phyloP scores from a whole-genome alignment of 345 rosid species.

The Balakata baccata region DNA sequence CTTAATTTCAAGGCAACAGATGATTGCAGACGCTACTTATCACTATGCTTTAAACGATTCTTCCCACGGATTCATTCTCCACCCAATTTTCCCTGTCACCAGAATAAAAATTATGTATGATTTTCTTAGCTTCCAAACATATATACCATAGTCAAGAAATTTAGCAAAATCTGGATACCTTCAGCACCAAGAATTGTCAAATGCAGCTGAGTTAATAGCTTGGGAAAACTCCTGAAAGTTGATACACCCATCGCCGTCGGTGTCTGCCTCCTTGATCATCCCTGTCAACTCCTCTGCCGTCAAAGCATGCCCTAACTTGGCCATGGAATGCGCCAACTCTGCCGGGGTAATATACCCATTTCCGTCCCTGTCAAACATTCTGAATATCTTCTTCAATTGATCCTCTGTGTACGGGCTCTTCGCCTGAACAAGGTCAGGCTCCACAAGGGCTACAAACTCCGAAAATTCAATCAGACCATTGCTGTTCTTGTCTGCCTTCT shows the following conservation, averaged over 20 bases:
- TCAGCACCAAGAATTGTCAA: constrained; percentile 77
- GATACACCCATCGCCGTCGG: constrained; percentile 87
- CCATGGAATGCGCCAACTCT: constrained; percentile 47
- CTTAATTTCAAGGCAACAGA: not conserved
- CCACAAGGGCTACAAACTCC: constrained; percentile 71
- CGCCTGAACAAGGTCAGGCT: constrained; percentile 63
- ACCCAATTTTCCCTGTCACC: not conserved
- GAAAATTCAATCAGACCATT: constrained; percentile 87
- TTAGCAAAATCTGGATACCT: not conserved
- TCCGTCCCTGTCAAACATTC: constrained; percentile 44
- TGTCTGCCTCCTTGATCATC: constrained; percentile 94
- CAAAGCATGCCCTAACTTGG: constrained; percentile 44
- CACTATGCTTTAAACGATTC: not conserved
- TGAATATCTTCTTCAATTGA: constrained; percentile 41
- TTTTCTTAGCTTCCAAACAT: not conserved
- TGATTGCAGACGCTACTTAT: not conserved
- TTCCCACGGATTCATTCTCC: constrained; percentile 5
- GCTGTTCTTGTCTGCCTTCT: constrained; percentile 72
- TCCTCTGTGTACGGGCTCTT: constrained; percentile 71
- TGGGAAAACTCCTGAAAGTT: constrained; percentile 68
- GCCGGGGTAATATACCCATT: constrained; percentile 47
- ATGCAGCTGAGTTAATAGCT: constrained; percentile 87
- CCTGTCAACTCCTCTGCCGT: constrained; percentile 72
- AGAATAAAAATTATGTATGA: not conserved
- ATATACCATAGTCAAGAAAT: no score